These are phyloP conservation scores for Acanthamoeba sp. DNA, from an alignment of 208 protist species.

Conservation along the genomic window DNA sequence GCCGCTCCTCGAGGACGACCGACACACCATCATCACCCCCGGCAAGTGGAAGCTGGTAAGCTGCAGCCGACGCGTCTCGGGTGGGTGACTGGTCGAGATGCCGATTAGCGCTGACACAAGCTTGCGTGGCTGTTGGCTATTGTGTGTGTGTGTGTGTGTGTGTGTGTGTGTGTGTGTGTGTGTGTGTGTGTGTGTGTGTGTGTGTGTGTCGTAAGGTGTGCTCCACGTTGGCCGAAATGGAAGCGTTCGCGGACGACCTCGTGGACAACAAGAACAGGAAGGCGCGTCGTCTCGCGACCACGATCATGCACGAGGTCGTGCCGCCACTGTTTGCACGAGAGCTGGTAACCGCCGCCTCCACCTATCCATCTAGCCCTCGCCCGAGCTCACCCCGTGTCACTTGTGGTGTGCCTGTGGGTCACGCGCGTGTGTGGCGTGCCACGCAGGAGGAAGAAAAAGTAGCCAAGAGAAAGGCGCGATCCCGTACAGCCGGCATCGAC, in stretches of 20 bases:
- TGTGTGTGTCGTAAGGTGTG: neutral
- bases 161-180: too few relatives aligned
- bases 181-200: too few relatives aligned
- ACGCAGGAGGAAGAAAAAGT: slow-evolving; percentile 20
- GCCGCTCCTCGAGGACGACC: neutral
- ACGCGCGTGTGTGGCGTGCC: neutral
- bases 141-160: too few relatives aligned
- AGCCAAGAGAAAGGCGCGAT: neutral
- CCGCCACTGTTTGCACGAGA: neutral
- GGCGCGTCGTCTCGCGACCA: neutral
- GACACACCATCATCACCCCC: neutral
- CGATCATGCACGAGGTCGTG: slow-evolving; percentile 12
- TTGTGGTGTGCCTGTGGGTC: too few relatives aligned
- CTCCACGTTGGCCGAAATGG: neutral
- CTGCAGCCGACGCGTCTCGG: too few relatives aligned
- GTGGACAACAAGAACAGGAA: neutral
- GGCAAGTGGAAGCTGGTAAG: neutral
- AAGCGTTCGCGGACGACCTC: neutral
- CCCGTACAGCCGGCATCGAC: slow-evolving; percentile 19
- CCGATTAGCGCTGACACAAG: too few relatives aligned
- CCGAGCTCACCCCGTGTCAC: too few relatives aligned
- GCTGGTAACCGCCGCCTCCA: neutral
- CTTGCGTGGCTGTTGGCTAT: too few relatives aligned
- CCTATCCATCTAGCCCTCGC: too few relatives aligned
- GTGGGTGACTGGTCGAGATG: too few relatives aligned